Conservation (phyloP, 805 yeast genomes). For the Ogataea henricii region DNA sequence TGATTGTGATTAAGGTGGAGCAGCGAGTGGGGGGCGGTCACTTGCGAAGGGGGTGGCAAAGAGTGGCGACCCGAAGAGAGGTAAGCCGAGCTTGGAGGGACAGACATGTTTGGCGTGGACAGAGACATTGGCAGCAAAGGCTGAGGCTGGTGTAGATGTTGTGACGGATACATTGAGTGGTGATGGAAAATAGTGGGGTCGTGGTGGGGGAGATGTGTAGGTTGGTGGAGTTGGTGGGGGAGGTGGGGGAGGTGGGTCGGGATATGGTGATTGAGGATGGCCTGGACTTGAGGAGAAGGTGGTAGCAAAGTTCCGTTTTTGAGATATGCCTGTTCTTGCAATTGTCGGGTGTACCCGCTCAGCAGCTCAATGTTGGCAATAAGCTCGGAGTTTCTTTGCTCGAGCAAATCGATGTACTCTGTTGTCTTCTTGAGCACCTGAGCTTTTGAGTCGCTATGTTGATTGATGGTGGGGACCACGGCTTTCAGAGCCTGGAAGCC, state of each 20-base stretch:
- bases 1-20: not conserved
- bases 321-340: constrained; percentile 20
- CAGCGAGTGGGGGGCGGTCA: too few relatives aligned
- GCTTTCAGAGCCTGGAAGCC: constrained; percentile 43
- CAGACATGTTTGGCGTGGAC: not conserved
- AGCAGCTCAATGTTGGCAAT: constrained; percentile 21
- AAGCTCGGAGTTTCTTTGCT: constrained; percentile 31
- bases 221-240: constrained; percentile 1
- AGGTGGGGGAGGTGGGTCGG: not conserved
- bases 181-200: constrained; percentile 4
- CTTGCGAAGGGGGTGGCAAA: not conserved
- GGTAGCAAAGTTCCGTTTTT: constrained; percentile 15
- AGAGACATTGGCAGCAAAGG: not conserved
- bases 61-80: not conserved
- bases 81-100: not conserved
- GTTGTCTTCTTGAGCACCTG: constrained; percentile 43
- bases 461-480: constrained; percentile 42
- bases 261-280: too few relatives aligned
- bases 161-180: not conserved
- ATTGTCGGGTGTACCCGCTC: constrained; percentile 24
- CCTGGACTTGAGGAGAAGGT: constrained; percentile 17
- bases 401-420: constrained; percentile 43
- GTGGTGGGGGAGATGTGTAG: constrained; percentile 13
- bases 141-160: constrained; percentile 1
- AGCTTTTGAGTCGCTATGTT: constrained; percentile 48